These are phyloP conservation scores for Blastomyces percursus DNA, from an alignment of 2,329 filamentous ascomycete species.

Conservation along the genomic window DNA sequence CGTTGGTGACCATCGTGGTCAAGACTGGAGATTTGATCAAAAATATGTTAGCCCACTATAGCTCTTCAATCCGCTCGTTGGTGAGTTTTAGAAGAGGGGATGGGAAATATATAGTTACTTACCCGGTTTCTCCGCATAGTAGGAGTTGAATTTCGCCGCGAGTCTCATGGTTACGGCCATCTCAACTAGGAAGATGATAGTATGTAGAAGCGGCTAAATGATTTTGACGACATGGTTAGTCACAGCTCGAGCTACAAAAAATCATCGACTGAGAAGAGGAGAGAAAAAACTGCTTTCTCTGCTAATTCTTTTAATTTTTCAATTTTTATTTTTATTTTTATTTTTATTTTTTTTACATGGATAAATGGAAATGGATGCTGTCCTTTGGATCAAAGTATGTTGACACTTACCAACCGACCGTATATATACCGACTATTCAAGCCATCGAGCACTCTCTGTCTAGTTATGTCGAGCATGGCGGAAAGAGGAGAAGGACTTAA, in stretches of 20 bases:
- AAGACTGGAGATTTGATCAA: constrained; percentile 49
- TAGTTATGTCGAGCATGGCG: constrained; percentile 33
- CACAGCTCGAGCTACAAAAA: background rate
- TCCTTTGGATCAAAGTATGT: background rate
- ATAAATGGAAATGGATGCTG: background rate
- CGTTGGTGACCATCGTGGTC: constrained; percentile 98
- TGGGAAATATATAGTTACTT: constrained; percentile 23
- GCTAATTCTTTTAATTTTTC: too few relatives aligned
- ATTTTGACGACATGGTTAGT: background rate
- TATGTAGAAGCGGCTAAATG: constrained; percentile 71
- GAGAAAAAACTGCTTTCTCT: background rate
- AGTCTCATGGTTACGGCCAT: constrained; percentile 76
- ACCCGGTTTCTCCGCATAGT: constrained; percentile 85
- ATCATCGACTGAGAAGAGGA: background rate
- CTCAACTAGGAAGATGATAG: constrained; percentile 74
- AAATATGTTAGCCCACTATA: background rate
- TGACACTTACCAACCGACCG: constrained; percentile 32
- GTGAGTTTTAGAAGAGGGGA: background rate
- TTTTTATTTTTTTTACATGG: background rate
- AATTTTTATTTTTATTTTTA: too few relatives aligned
- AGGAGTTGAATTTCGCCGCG: constrained; percentile 78
- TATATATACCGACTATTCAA: constrained; percentile 40
- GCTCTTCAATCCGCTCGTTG: background rate
- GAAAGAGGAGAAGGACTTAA: constrained; percentile 12
- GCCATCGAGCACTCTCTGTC: constrained; percentile 34